Evolutionary conservation across 192 early-diverging fungal genomes (phyloP), one percentile per base, ranked within the genome.

Genomic region (Coemansia aciculifera): DNA sequence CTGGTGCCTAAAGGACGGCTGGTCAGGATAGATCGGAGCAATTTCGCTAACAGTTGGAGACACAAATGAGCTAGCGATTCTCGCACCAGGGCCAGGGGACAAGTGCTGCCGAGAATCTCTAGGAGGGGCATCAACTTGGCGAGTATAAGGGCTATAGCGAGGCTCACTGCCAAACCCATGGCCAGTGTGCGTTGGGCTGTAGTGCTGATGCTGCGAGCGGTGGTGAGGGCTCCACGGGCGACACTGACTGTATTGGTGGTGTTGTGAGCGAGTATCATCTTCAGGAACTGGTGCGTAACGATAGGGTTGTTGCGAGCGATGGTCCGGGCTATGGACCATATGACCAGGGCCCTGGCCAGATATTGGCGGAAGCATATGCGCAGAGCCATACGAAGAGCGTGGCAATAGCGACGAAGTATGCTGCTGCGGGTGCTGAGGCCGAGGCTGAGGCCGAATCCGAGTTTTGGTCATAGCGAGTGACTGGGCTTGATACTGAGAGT

Each of bases 221-320:
- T 64, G 79, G 49, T 81, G 79, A n/a, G 79, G 79, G 54, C 79
- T 81, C 79, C 79, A 81, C 11, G 79, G 74, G 36, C 73, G 73
- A 38, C 73, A 74, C 67, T 66, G 74, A 0, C 46, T 38, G 59
- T 63, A 74, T 31, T 74, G 65, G 31, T 68, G 59, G 12, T 60
- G 72, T n/a, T 62, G 64, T 1, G 29, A 43, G 46, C 44, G 48
- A 62, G n/a, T 34, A 51, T 68, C 59, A 6, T 77, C 75, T 4
- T 77, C 69, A 15, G 62, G 21, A 52, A 38, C 40, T 15, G 52
- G 75, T n/a, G 37, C 32, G 19, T 59, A 61, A 24, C 70, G 75
- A 27, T 72, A 77, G 21, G 42, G 37, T 34, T 66, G 68, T 4
- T 63, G 67, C 36, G 57, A 39, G 56, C 37, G 67, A 19, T 57